Base-by-base conservation (phyloP, 345 rosid genomes). In the Corchorus capsularis region DNA sequence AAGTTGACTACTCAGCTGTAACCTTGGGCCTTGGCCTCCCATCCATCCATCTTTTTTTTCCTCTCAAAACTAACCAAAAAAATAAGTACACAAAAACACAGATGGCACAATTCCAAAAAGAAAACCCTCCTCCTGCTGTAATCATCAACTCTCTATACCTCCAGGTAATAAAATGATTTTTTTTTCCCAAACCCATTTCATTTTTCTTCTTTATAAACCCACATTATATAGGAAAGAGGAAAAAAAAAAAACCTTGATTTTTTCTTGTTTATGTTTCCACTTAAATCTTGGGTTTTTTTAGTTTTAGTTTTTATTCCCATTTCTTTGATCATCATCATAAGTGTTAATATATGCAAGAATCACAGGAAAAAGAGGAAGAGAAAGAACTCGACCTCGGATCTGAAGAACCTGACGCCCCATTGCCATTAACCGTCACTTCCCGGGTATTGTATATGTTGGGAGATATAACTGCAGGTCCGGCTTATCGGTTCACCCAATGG, bases 361-460 rank as follows among this genome's bases (percentile, higher is more conserved):
- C 82, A 73, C 90, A 91, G 95, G 90, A 90, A 47, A 90, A 79
- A 77, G 90, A 87, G 72, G 88, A 89, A 57, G 94, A 83, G 53
- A 87, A 85, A 79, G 85, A 89, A 56, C 77, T 81, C 77, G 89
- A 84, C 46, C 71, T 83, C 52, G 87, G 88, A 70, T 84, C 93
- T 41, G 93, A 89, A 80, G 93, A 90, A 70, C 86, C 86, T 69
- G 92, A 87, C 10, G 72, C 85, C 46, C 97, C 97, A 76, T 81
- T 88, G 19, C 97, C 97, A 68, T 91, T 92, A 74, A 91, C 98
- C 50, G 95, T 91, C 80, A 91, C 99, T 85, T 94, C 99, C 77
- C 90, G 99, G 87, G 99, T 96, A 3, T 79, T 96, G 92, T 91
- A 90, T 86, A 91, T 96, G 97, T 88, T 96, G 93, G 99, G 99